phyloP scores from a whole-genome alignment of 768 basidiomycete genomes.

The Suillus ampliporus region DNA sequence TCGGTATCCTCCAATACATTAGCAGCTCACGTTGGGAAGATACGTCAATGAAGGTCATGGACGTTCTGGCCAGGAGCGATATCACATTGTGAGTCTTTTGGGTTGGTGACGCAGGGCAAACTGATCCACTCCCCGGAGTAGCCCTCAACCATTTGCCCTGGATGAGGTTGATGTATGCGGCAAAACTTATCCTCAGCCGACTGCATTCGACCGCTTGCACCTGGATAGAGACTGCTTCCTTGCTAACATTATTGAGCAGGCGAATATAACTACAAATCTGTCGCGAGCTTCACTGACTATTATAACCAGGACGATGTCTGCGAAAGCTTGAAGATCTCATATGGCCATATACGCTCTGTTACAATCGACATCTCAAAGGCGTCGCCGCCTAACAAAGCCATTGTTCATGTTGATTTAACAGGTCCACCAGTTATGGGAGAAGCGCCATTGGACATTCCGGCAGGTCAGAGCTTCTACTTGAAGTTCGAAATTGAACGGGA shows the following conservation, averaged over 20 bases:
- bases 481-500: constrained; percentile 45
- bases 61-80: constrained; percentile 51
- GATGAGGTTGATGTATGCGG: constrained; percentile 45
- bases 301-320: constrained; percentile 49
- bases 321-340: constrained; percentile 57
- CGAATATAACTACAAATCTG: background rate
- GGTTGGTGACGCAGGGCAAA: constrained; percentile 2
- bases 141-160: constrained; percentile 65
- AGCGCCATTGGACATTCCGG: constrained; percentile 28
- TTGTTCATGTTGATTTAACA: constrained; percentile 38
- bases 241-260: constrained; percentile 47
- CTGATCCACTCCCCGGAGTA: constrained; percentile 28
- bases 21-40: constrained; percentile 57
- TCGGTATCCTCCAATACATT: constrained; percentile 47
- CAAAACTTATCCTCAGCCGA: constrained; percentile 38
- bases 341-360: constrained; percentile 36
- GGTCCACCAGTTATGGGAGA: constrained; percentile 46
- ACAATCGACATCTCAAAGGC: constrained; percentile 30
- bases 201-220: constrained; percentile 52
- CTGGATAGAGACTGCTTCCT: constrained; percentile 56
- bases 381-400: constrained; percentile 22
- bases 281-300: constrained; percentile 11
- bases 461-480: constrained; percentile 31
- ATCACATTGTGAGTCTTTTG: constrained; percentile 51
- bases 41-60: constrained; percentile 52